Percentiles rank a stretch among this genome's conserved stretches.
phyloP scores from a whole-genome alignment of 331 rosid species.

The Rhamnella rubrinervis region DNA sequence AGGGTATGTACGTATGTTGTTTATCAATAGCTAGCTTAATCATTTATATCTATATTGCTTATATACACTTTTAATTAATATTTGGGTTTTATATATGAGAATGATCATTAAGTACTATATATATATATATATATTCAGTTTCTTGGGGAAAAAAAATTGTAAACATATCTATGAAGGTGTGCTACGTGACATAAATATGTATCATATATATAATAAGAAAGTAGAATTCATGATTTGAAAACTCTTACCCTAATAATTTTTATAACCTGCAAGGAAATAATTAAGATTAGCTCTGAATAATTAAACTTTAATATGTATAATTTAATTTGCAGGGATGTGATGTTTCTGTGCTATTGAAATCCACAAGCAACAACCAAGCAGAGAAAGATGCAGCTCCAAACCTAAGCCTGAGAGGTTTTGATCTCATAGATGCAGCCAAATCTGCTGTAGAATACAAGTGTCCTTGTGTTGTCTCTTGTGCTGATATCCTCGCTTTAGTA shows the following conservation, averaged over 20 bases:
- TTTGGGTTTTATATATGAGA: not conserved
- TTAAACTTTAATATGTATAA: not conserved
- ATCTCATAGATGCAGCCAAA: conserved; percentile 39
- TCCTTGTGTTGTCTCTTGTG: conserved; percentile 46
- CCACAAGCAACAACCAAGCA: conserved; percentile 16
- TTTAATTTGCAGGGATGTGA: conserved; percentile 46
- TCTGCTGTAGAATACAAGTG: conserved; percentile 30
- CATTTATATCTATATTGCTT: not conserved
- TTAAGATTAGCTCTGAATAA: no score
- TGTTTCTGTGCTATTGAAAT: conserved; percentile 35
- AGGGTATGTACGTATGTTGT: conserved; percentile 23
- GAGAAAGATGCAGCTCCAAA: conserved; percentile 37
- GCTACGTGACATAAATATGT: no score
- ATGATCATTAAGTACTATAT: not conserved
- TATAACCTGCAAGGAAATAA: not conserved
- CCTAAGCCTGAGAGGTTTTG: conserved; percentile 36
- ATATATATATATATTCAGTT: no score
- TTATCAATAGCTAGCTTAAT: not conserved
- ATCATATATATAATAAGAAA: no score
- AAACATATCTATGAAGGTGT: no score
- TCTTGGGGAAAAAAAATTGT: no score
- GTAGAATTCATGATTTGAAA: not conserved
- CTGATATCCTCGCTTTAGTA: conserved; percentile 34
- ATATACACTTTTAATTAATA: not conserved
- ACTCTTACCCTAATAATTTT: not conserved